These are phyloP conservation scores for Candida taoyuanica DNA, from an alignment of 805 yeast genomes.

Conservation along the genomic window DNA sequence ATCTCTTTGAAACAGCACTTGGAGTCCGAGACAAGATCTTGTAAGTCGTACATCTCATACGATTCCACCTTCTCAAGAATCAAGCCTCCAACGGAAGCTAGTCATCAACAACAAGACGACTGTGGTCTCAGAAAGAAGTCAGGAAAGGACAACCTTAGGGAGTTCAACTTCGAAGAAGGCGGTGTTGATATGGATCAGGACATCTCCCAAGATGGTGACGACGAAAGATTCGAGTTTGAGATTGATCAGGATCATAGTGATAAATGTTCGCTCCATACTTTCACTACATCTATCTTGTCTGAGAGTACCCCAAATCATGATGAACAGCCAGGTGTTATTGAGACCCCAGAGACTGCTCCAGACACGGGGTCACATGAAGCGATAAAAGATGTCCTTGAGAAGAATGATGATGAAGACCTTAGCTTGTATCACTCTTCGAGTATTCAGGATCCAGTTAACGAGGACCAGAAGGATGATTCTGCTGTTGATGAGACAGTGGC, in stretches of 20 bases:
- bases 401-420: neutral
- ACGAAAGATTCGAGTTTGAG: slow-evolving; percentile 18
- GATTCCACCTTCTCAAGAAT: slow-evolving; percentile 39
- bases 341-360: slow-evolving; percentile 1
- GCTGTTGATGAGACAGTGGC: neutral
- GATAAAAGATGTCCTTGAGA: neutral
- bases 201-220: slow-evolving; percentile 13
- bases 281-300: slow-evolving; percentile 15
- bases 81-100: neutral
- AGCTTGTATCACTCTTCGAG: neutral
- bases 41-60: slow-evolving; percentile 51
- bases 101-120: slow-evolving; percentile 13
- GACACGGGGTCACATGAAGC: neutral
- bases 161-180: slow-evolving; percentile 33
- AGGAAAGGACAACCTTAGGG: slow-evolving; percentile 46
- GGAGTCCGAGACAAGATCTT: slow-evolving; percentile 11
- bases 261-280: slow-evolving; percentile 14
- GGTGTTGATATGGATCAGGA: slow-evolving; percentile 3
- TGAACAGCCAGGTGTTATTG: slow-evolving; percentile 3
- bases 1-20: slow-evolving; percentile 18
- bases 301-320: slow-evolving; percentile 15
- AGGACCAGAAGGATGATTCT: neutral
- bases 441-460: neutral
- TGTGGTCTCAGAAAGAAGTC: slow-evolving; percentile 41
- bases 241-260: slow-evolving; percentile 6